Percentiles rank a stretch among this genome's conserved stretches.
Evolutionary conservation across 148 eudicot genomes (phyloP).

Genomic region (Fagopyrum esculentum): DNA sequence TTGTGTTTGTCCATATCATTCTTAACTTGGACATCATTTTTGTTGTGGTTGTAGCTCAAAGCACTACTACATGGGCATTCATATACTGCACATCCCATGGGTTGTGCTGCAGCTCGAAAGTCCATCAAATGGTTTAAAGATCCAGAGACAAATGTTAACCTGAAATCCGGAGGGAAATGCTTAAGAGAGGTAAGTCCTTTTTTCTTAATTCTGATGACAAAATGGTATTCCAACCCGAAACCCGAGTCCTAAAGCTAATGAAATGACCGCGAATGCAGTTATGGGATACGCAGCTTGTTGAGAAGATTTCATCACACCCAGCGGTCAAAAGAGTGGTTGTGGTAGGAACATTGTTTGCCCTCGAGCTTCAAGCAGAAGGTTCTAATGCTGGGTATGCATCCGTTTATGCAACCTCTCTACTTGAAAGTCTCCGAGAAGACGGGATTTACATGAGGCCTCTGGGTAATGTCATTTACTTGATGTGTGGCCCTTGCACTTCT

Average conservation of each 20-base stretch:
- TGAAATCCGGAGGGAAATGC: constrained; percentile 40
- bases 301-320: constrained; percentile 61
- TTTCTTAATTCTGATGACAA: constrained; percentile 1
- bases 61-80: constrained; percentile 95
- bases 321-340: constrained; percentile 61
- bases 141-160: constrained; percentile 52
- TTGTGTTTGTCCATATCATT: background rate
- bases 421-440: constrained; percentile 63
- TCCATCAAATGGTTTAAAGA: constrained; percentile 86
- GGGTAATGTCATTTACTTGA: constrained; percentile 86
- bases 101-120: constrained; percentile 77
- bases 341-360: constrained; percentile 74
- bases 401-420: constrained; percentile 46
- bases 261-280: constrained; percentile 28
- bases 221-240: background rate
- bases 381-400: constrained; percentile 74
- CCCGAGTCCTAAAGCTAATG: background rate
- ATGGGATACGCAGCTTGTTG: constrained; percentile 68
- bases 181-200: constrained; percentile 62
- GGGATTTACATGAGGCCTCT: constrained; percentile 81
- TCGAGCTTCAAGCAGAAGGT: constrained; percentile 80
- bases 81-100: constrained; percentile 91
- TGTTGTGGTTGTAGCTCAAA: constrained; percentile 48
- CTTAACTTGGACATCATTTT: background rate
- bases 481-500: constrained; percentile 88